These are phyloP conservation scores for Quercus cerris DNA, from an alignment of 306 rosid species.

Conservation along the genomic window DNA sequence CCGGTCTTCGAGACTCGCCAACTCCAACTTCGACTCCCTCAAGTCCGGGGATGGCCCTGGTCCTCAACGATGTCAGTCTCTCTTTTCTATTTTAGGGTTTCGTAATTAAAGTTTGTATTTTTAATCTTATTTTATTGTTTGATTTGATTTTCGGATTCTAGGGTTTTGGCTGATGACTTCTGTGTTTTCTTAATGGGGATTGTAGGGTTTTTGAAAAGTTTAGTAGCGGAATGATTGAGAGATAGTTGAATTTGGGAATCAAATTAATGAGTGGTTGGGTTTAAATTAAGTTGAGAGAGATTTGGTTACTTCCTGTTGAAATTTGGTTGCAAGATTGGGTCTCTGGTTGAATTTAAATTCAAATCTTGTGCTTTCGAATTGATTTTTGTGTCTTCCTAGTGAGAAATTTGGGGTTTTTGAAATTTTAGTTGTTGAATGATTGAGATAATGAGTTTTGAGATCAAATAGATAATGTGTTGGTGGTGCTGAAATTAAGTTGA, in stretches of 20 bases:
- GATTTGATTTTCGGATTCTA: not conserved
- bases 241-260: too few species aligned
- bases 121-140: not conserved
- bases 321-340: too few species aligned
- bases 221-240: not conserved
- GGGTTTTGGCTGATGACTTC: conserved; percentile 7
- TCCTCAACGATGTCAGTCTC: conserved; percentile 81
- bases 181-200: not conserved
- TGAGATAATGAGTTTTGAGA: not conserved
- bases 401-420: too few species aligned
- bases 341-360: too few species aligned
- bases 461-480: not conserved
- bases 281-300: too few species aligned
- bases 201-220: conserved; percentile 11
- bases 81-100: not conserved
- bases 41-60: conserved; percentile 77
- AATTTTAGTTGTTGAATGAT: too few species aligned
- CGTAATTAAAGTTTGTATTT: too few species aligned
- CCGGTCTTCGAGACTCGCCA: conserved; percentile 68
- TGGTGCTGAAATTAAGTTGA: not conserved
- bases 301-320: too few species aligned
- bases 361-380: too few species aligned
- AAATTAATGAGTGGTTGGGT: too few species aligned
- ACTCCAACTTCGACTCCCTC: conserved; percentile 79
- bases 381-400: too few species aligned